phyloP scores from a whole-genome alignment of 108 stramenopile genomes.

The Aurantiochytrium sp. region DNA sequence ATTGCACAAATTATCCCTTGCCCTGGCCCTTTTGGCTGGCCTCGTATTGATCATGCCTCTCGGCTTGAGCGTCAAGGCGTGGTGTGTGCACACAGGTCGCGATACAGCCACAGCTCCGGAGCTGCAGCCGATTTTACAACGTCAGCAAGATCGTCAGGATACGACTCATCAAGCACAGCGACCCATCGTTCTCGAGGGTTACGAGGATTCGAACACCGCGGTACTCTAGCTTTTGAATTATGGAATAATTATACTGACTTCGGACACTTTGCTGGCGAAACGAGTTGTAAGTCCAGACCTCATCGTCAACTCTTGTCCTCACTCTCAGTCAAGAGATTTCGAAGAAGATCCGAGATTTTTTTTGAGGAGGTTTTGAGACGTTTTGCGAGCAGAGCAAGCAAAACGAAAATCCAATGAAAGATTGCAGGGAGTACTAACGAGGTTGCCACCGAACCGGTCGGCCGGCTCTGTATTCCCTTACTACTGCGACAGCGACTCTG shows the following conservation, averaged over 20 bases:
- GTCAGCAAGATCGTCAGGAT: not conserved
- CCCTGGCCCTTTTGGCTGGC: not conserved
- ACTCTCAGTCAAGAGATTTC: too few species aligned
- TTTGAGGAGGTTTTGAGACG: too few species aligned
- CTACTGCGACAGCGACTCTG: too few species aligned
- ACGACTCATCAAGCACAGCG: not conserved
- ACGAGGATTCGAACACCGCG: not conserved
- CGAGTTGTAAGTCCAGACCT: not conserved
- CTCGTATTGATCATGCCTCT: not conserved
- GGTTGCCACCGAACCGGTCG: too few species aligned
- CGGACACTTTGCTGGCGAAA: not conserved
- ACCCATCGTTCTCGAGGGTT: not conserved
- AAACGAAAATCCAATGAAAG: too few species aligned
- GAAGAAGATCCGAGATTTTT: too few species aligned
- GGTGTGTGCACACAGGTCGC: not conserved
- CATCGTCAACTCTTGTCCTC: not conserved
- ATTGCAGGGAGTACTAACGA: too few species aligned
- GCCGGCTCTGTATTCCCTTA: too few species aligned
- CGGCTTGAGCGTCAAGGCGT: not conserved
- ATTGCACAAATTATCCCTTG: too few species aligned
- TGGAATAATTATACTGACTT: not conserved
- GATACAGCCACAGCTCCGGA: not conserved
- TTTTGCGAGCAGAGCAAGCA: too few species aligned
- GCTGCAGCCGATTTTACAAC: not conserved
- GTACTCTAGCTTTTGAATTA: not conserved